A percentile compares a stretch with the other conserved stretches of the same genome.
phyloP scores from a whole-genome alignment of 1,139 yeast species.

The Yamadazyma siamensis region DNA sequence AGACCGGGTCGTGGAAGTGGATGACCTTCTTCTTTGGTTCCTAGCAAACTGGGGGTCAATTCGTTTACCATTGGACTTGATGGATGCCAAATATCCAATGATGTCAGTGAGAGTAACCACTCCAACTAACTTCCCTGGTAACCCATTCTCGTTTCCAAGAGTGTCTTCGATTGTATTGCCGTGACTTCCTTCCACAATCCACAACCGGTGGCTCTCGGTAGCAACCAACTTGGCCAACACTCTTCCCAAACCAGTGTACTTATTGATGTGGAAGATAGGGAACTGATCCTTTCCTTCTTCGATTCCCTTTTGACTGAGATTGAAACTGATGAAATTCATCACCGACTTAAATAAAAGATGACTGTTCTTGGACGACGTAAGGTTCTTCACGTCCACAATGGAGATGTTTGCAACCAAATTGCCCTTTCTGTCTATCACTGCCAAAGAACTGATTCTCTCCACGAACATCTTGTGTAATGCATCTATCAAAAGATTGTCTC shows the following conservation, averaged over 20 bases:
- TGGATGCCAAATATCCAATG: constrained; percentile 72
- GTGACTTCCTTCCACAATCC: constrained; percentile 72
- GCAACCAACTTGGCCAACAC: constrained; percentile 94
- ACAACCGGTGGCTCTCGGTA: constrained; percentile 86
- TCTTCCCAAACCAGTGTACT: constrained; percentile 75
- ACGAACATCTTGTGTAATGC: constrained; percentile 83
- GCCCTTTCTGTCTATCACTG: constrained; percentile 81
- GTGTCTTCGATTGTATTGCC: constrained; percentile 21
- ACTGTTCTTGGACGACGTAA: constrained; percentile 81
- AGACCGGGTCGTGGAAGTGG: constrained; percentile 44
- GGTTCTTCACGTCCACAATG: constrained; percentile 86
- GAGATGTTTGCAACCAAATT: constrained; percentile 87
- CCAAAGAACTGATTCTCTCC: constrained; percentile 83
- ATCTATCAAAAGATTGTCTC: constrained; percentile 82
- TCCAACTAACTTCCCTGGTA: constrained; percentile 79
- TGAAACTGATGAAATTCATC: constrained; percentile 81
- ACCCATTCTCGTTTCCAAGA: constrained; percentile 22
- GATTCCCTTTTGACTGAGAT: constrained; percentile 81
- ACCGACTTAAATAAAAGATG: constrained; percentile 79
- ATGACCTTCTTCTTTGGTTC: constrained; percentile 77
- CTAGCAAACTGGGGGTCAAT: constrained; percentile 85
- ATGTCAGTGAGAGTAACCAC: constrained; percentile 91
- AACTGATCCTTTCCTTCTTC: constrained; percentile 94
- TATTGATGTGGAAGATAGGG: constrained; percentile 92
- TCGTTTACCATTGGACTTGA: constrained; percentile 52